Base-by-base conservation (phyloP, 257 asterid genomes). In the Penstemon davidsonii region DNA sequence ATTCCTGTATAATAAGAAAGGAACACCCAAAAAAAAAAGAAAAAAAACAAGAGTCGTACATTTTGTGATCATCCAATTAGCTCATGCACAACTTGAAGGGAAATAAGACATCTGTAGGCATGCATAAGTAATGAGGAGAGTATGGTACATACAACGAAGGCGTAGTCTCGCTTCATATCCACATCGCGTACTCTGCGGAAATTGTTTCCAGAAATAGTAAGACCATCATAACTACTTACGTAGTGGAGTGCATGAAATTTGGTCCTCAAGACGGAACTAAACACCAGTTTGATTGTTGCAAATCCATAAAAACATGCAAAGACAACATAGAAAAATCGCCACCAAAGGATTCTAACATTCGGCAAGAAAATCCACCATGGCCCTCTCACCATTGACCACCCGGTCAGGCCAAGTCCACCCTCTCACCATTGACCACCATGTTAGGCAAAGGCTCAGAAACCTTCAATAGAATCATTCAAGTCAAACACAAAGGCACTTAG, bases 161-260 rank as follows among this genome's bases (percentile, higher is more conserved):
- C 98, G 75, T 88, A 91, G 84, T 94, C 99, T 75, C 90, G 93
- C 91, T 91, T 94, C 99, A 94, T 88, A 82, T 94, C 98, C 96
- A 94, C 99, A 73, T 91, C 95, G 13, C 98, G 96, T 81, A 94
- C 96, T 94, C 99, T 94, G 99, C 96, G 96, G 90, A 90, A 93
- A 90, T 79, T 88, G 87, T 89, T 89, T 84, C 98, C 98, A 92
- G 87, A 92, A 93, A 93, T 87, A 88, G 84, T 90, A 90, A 93
- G 98, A 91, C 97, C 98, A 90, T 93, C 97, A 88, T 75, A 81
- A 93, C 90, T 78, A 85, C 89, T 90, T 77, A 91, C 81, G 96
- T 70, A 88, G 87, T 79, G 94, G 87, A 82, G 88, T 84, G 90
- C 85, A 88, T 87, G 95, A 76, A 83, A 94, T 88, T 87, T 87